Conservation (phyloP, 805 yeast species). For the Nakazawaea populi region DNA sequence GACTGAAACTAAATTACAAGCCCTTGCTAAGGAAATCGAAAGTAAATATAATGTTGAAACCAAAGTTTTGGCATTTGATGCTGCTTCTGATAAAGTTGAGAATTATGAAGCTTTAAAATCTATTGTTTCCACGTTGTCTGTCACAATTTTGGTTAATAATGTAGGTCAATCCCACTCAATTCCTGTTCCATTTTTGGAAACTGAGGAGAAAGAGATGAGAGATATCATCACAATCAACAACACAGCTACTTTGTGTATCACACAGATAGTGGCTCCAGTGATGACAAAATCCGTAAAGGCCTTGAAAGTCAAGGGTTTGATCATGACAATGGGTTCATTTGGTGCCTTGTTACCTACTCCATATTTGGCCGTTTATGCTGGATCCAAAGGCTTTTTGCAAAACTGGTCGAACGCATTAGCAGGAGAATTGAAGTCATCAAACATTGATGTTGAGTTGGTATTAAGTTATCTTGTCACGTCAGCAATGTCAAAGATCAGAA, state of each 20-base stretch:
- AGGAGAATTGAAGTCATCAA: constrained; percentile 64
- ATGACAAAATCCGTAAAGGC: constrained; percentile 43
- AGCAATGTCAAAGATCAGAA: constrained; percentile 90
- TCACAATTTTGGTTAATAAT: constrained; percentile 79
- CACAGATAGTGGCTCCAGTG: constrained; percentile 73
- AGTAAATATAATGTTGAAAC: constrained; percentile 56
- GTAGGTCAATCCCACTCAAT: constrained; percentile 94
- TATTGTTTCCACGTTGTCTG: constrained; percentile 46
- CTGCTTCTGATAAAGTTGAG: constrained; percentile 51
- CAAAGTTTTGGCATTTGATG: constrained; percentile 71
- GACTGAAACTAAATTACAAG: constrained; percentile 69
- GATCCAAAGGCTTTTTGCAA: constrained; percentile 93
- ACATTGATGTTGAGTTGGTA: constrained; percentile 81
- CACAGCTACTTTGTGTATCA: constrained; percentile 75
- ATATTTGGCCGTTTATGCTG: constrained; percentile 86
- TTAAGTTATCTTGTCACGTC: constrained; percentile 89
- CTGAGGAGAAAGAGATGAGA: constrained; percentile 65
- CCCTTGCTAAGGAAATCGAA: constrained; percentile 57
- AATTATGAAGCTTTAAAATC: constrained; percentile 50
- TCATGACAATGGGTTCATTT: constrained; percentile 94
- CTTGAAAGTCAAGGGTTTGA: constrained; percentile 56
- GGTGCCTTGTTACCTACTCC: constrained; percentile 95
- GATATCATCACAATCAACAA: constrained; percentile 83
- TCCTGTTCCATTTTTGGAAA: constrained; percentile 89
- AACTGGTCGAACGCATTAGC: constrained; percentile 88